Evolutionary conservation across 164 flowering plant species (phyloP).

Genomic region (Litsea cubeba): DNA sequence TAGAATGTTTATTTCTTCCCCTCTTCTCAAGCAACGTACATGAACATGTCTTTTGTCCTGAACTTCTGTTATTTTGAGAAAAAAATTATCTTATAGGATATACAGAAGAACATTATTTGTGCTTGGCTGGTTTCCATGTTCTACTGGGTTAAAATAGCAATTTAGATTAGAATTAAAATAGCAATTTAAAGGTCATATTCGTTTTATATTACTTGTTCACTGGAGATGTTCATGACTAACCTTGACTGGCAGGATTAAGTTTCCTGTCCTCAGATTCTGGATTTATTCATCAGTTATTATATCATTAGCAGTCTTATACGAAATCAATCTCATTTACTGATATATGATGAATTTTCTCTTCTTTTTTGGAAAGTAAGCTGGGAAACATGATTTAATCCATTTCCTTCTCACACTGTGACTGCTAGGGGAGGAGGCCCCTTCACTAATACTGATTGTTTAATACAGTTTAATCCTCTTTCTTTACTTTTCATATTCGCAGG

Average conservation of each 20-base stretch:
- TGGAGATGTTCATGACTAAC: neutral
- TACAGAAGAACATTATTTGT: neutral
- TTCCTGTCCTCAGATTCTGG: neutral
- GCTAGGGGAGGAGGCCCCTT: neutral
- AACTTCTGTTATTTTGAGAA: neutral
- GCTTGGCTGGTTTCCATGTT: neutral
- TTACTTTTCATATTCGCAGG: neutral
- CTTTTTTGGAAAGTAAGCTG: neutral
- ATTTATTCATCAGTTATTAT: neutral
- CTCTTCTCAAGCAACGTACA: neutral
- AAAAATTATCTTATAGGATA: neutral
- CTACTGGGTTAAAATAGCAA: neutral
- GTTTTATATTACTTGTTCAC: neutral
- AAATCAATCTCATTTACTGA: neutral
- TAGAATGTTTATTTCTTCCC: neutral
- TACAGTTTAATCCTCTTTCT: neutral
- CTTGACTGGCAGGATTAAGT: neutral
- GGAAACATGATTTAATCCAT: neutral
- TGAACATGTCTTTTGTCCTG: neutral
- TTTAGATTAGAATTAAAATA: neutral
- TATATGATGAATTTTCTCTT: neutral
- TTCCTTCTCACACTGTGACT: neutral
- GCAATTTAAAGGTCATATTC: neutral
- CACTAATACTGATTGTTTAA: neutral
- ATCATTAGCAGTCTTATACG: neutral